Evolutionary conservation across 306 rosid species (phyloP).

Genomic region (Cyclanthera cordifolia): DNA sequence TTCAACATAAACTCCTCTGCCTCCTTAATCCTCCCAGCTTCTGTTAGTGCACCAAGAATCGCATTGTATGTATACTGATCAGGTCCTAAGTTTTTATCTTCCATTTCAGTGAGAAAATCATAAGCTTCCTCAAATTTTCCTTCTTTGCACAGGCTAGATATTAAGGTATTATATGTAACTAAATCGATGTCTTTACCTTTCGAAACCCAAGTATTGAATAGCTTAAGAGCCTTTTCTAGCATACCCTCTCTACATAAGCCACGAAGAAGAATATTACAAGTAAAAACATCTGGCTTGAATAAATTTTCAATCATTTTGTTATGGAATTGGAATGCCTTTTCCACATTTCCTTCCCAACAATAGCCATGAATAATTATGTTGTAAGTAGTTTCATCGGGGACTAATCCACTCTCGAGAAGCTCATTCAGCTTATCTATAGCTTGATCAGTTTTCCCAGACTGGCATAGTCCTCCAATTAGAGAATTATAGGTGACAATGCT

Average conservation of each 20-base stretch:
- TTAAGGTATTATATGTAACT: constrained; percentile 70
- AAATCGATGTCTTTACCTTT: constrained; percentile 46
- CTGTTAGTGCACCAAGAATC: constrained; percentile 38
- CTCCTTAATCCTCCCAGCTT: constrained; percentile 47
- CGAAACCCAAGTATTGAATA: constrained; percentile 53
- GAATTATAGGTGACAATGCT: constrained; percentile 55
- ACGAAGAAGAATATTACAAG: constrained; percentile 65
- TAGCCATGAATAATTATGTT: constrained; percentile 70
- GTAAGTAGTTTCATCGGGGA: constrained; percentile 63
- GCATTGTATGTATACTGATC: constrained; percentile 52
- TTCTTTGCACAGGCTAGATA: constrained; percentile 64
- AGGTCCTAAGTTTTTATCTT: constrained; percentile 43
- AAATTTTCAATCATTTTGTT: constrained; percentile 56
- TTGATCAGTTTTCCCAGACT: constrained; percentile 47
- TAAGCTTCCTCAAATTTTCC: constrained; percentile 53
- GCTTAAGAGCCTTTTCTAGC: constrained; percentile 67
- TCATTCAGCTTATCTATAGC: constrained; percentile 65
- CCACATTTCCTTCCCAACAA: constrained; percentile 58
- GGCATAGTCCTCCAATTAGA: constrained; percentile 62
- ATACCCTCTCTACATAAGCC: constrained; percentile 60
- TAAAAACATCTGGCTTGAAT: constrained; percentile 57
- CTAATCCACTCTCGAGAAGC: constrained; percentile 49
- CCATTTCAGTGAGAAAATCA: constrained; percentile 54
- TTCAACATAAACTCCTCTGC: constrained; percentile 45
- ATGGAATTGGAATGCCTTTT: constrained; percentile 74